Evolutionary conservation across 768 basidiomycete species (phyloP).

Genomic region (Boletus fagicola): DNA sequence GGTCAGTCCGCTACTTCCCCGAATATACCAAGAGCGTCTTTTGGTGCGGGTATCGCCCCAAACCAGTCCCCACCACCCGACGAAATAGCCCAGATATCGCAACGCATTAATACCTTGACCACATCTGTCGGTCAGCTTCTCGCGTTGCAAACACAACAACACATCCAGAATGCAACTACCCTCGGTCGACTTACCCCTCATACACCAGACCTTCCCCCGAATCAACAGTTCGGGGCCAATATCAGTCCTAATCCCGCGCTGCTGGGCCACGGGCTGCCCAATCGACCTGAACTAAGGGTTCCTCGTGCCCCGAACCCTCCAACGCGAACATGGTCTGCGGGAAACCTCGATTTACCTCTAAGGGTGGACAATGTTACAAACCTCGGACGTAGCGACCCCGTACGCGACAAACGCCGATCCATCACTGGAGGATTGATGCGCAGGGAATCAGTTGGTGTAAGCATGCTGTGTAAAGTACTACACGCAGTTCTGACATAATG

Average conservation of each 20-base stretch:
- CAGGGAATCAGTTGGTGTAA: slow-evolving; percentile 72
- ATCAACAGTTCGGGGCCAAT: slow-evolving; percentile 38
- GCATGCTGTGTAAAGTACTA: slow-evolving; percentile 28
- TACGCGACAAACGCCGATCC: slow-evolving; percentile 74
- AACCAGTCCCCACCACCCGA: slow-evolving; percentile 66
- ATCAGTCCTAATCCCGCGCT: slow-evolving; percentile 38
- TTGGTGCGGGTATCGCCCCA: slow-evolving; percentile 65
- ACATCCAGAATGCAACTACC: slow-evolving; percentile 47
- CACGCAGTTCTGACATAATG: slow-evolving; percentile 16
- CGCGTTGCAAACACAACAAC: slow-evolving; percentile 72
- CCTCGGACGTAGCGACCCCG: slow-evolving; percentile 38
- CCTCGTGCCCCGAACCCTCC: slow-evolving; percentile 67
- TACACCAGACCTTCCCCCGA: slow-evolving; percentile 45
- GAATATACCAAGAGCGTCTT: slow-evolving; percentile 57
- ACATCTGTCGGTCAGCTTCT: slow-evolving; percentile 84
- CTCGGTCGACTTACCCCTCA: slow-evolving; percentile 34
- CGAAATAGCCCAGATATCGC: slow-evolving; percentile 74
- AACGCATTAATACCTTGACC: slow-evolving; percentile 74
- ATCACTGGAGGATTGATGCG: slow-evolving; percentile 60
- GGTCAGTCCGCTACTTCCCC: slow-evolving; percentile 34
- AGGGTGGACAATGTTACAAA: slow-evolving; percentile 44
- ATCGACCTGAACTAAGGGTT: slow-evolving; percentile 62
- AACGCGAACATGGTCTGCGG: slow-evolving; percentile 83
- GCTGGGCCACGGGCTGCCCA: slow-evolving; percentile 61
- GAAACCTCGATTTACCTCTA: slow-evolving; percentile 70